Conservation (phyloP, 768 basidiomycete genomes). For the Hortiboletus campestris region DNA sequence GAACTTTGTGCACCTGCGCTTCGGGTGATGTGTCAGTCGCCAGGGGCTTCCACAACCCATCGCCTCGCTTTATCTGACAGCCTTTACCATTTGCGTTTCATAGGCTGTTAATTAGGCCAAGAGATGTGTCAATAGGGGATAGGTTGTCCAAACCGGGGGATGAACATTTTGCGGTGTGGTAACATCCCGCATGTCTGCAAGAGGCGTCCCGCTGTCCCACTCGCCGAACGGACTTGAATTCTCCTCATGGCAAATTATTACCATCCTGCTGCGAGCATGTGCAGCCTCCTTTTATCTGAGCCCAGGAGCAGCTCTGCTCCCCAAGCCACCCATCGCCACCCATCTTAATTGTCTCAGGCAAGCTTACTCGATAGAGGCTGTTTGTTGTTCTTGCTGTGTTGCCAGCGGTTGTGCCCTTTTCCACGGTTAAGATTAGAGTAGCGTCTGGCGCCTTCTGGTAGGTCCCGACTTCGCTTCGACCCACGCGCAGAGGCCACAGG, state of each 20-base stretch:
- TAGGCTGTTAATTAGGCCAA: constrained; percentile 30
- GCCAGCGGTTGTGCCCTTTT: constrained; percentile 22
- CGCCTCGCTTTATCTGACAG: constrained; percentile 22
- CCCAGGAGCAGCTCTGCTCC: constrained; percentile 2
- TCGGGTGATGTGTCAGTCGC: constrained; percentile 22
- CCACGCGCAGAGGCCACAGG: constrained; percentile 11
- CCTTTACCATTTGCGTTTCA: constrained; percentile 28
- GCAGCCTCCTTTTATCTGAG: constrained; percentile 30
- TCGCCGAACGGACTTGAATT: constrained; percentile 10
- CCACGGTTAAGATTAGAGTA: constrained; percentile 29
- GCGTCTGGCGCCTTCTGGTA: constrained; percentile 18
- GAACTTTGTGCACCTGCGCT: constrained; percentile 19
- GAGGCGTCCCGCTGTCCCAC: constrained; percentile 21
- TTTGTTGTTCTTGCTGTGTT: constrained; percentile 12
- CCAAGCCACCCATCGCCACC: constrained; percentile 7
- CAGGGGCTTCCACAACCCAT: constrained; percentile 18
- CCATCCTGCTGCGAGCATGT: constrained; percentile 25
- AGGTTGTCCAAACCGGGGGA: constrained; percentile 29
- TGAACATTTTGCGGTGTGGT: constrained; percentile 22
- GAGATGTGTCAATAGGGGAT: constrained; percentile 29
- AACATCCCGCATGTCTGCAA: constrained; percentile 19
- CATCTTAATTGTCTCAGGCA: constrained; percentile 1
- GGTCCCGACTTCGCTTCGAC: constrained; percentile 12
- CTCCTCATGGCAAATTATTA: constrained; percentile 30
- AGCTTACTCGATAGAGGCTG: neutral